Evolutionary conservation across 2,329 filamentous ascomycete species (phyloP).

Genomic region (Nannizzia gypsea): DNA sequence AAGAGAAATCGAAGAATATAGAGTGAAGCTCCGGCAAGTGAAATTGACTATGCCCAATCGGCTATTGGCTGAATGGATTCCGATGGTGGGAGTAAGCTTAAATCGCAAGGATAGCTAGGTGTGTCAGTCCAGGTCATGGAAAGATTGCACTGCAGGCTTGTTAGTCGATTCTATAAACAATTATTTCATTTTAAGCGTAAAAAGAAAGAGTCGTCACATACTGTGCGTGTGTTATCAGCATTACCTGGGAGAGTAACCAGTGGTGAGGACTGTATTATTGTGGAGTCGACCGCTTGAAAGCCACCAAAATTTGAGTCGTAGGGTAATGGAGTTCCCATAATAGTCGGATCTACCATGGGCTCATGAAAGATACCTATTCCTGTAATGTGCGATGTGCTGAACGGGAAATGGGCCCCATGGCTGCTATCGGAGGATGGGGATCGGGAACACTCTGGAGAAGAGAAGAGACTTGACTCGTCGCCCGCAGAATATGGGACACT

Average conservation of each 20-base stretch:
- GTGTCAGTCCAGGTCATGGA: slow-evolving; percentile 30
- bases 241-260: slow-evolving; percentile 26
- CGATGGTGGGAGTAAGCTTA: slow-evolving; percentile 25
- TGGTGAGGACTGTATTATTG: slow-evolving; percentile 20
- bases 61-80: slow-evolving; percentile 23
- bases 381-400: slow-evolving; percentile 21
- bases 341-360: slow-evolving; percentile 18
- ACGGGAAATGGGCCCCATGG: slow-evolving; percentile 23
- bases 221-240: slow-evolving; percentile 27
- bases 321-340: neutral
- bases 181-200: slow-evolving; percentile 23
- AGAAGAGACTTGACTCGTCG: slow-evolving; percentile 33
- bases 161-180: slow-evolving; percentile 16
- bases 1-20: slow-evolving; percentile 12
- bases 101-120: slow-evolving; percentile 29
- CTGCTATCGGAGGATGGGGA: slow-evolving; percentile 31
- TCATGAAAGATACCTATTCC: slow-evolving; percentile 27
- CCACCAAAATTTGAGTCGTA: slow-evolving; percentile 15
- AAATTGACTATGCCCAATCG: slow-evolving; percentile 26
- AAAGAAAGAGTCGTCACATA: slow-evolving; percentile 29
- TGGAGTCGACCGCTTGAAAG: slow-evolving; percentile 25
- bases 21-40: slow-evolving; percentile 20
- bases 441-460: slow-evolving; percentile 34
- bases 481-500: slow-evolving; percentile 27
- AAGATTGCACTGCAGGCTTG: slow-evolving; percentile 22